phyloP scores from a whole-genome alignment of 2,329 filamentous ascomycete genomes.

The Blastomyces silverae region DNA sequence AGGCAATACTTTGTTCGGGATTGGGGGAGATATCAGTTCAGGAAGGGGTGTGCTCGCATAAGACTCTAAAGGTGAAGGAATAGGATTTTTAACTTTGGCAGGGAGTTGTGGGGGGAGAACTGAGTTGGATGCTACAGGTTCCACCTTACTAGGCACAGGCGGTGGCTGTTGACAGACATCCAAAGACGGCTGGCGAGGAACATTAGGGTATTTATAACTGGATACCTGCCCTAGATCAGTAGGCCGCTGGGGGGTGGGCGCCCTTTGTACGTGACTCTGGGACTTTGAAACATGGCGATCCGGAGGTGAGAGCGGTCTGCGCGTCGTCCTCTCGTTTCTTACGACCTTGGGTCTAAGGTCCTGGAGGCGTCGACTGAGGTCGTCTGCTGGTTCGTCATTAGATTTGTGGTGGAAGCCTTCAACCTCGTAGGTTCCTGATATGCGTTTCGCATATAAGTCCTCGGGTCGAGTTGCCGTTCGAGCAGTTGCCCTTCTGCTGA shows the following conservation, averaged over 20 bases:
- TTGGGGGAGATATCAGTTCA: slow-evolving; percentile 22
- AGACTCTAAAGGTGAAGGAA: slow-evolving; percentile 19
- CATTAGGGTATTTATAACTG: slow-evolving; percentile 40
- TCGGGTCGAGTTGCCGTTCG: slow-evolving; percentile 28
- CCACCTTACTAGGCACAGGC: slow-evolving; percentile 28
- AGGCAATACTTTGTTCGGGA: slow-evolving; percentile 26
- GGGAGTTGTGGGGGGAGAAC: slow-evolving; percentile 35
- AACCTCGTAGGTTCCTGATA: too few species aligned
- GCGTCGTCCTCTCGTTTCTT: slow-evolving; percentile 8
- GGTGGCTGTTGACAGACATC: slow-evolving; percentile 25
- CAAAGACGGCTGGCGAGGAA: slow-evolving; percentile 34
- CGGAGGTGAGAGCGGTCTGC: slow-evolving; percentile 1
- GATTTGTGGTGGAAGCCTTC: background rate
- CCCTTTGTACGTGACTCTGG: background rate
- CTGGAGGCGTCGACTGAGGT: slow-evolving; percentile 22
- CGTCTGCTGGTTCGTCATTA: slow-evolving; percentile 10
- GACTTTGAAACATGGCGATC: background rate
- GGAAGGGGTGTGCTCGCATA: slow-evolving; percentile 20
- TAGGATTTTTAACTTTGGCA: slow-evolving; percentile 33
- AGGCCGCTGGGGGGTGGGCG: slow-evolving; percentile 12
- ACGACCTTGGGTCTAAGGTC: slow-evolving; percentile 26
- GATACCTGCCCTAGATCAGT: slow-evolving; percentile 21
- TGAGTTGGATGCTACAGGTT: slow-evolving; percentile 20
- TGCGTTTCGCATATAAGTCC: background rate
- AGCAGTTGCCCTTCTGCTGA: slow-evolving; percentile 58